These are phyloP conservation scores for Ceriops tagal DNA, from an alignment of 345 rosid species.

Conservation along the genomic window DNA sequence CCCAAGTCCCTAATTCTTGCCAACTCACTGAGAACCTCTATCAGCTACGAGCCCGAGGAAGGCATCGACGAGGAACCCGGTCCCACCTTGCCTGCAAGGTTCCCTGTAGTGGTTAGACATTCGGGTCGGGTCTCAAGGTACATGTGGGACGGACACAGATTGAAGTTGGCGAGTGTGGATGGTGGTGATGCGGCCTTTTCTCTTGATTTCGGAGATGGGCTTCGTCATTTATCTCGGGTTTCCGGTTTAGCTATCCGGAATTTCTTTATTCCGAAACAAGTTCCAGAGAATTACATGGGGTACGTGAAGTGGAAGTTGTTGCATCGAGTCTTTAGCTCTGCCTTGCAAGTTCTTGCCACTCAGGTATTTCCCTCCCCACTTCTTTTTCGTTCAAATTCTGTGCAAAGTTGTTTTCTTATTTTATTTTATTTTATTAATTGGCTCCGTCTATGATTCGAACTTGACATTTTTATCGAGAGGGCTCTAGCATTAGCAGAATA, in stretches of 20 bases:
- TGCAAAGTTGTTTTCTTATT: no score
- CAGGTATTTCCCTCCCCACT: conserved; percentile 40
- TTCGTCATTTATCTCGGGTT: conserved; percentile 35
- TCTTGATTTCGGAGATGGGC: conserved; percentile 36
- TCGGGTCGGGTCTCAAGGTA: conserved; percentile 56
- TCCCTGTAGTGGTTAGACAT: conserved; percentile 48
- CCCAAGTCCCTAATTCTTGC: conserved; percentile 19
- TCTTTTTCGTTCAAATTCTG: no score
- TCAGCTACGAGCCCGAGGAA: conserved; percentile 42
- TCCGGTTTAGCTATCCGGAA: conserved; percentile 45
- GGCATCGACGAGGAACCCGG: conserved; percentile 13
- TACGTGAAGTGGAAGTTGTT: conserved; percentile 89
- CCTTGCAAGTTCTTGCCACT: conserved; percentile 91
- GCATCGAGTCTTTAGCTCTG: conserved; percentile 90
- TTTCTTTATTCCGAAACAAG: conserved; percentile 77
- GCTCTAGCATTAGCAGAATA: no score
- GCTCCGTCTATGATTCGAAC: no score
- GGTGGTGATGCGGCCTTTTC: conserved; percentile 34
- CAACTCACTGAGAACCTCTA: conserved; percentile 33
- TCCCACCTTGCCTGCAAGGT: conserved; percentile 20
- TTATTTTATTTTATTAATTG: no score
- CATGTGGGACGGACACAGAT: conserved; percentile 49
- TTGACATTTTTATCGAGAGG: no score
- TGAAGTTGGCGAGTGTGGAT: conserved; percentile 42
- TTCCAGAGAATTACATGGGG: conserved; percentile 48